Conservation (phyloP, 2,329 filamentous ascomycete genomes). For the Pseudovirgaria hyperparasitica region DNA sequence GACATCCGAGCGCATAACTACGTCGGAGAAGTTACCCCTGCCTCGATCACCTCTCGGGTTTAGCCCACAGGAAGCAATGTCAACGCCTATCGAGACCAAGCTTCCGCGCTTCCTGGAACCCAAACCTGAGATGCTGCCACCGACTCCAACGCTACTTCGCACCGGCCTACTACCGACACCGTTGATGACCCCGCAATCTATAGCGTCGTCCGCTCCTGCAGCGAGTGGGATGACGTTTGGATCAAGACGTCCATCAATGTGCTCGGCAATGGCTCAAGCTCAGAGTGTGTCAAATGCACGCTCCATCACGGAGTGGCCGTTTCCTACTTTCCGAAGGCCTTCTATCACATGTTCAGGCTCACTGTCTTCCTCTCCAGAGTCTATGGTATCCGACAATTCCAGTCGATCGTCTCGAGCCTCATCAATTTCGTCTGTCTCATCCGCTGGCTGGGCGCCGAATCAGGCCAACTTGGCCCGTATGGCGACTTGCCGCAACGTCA, state of each 20-base stretch:
- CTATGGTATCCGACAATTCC: constrained; percentile 48
- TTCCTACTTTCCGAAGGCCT: constrained; percentile 24
- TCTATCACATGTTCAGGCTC: constrained; percentile 33
- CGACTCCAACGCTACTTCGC: constrained; percentile 42
- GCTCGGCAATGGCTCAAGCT: constrained; percentile 44
- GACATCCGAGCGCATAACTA: constrained; percentile 11
- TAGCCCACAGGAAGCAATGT: constrained; percentile 29
- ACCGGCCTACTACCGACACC: constrained; percentile 48
- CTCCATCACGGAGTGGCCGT: constrained; percentile 40
- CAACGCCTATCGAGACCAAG: constrained; percentile 27
- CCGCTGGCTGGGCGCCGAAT: constrained; percentile 38
- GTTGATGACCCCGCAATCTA: constrained; percentile 45
- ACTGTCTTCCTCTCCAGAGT: constrained; percentile 47
- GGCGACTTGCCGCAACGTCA: constrained; percentile 39
- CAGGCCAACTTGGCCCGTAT: constrained; percentile 35
- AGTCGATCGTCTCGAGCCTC: constrained; percentile 42
- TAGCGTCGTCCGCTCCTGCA: constrained; percentile 45
- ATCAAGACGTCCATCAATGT: constrained; percentile 43
- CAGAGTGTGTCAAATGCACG: constrained; percentile 42
- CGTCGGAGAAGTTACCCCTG: constrained; percentile 13
- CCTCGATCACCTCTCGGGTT: constrained; percentile 12
- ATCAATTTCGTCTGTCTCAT: constrained; percentile 41
- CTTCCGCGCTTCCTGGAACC: constrained; percentile 39
- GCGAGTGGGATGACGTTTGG: constrained; percentile 39
- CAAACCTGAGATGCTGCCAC: constrained; percentile 34